These are phyloP conservation scores for Yamadazyma atlantica DNA, from an alignment of 1,139 yeast genomes.

Conservation along the genomic window DNA sequence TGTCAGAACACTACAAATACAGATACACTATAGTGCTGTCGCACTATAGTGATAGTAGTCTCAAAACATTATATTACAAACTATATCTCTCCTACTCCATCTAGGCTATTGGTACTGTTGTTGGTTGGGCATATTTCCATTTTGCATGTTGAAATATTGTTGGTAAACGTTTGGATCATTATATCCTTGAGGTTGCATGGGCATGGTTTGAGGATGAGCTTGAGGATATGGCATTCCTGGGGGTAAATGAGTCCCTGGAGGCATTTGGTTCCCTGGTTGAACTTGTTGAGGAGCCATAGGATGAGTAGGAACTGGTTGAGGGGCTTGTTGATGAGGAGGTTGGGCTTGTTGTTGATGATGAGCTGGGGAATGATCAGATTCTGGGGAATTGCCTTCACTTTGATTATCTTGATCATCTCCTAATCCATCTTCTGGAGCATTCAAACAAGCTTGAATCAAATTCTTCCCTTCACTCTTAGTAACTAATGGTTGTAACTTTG, in stretches of 20 bases:
- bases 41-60: too few relatives aligned
- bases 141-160: constrained; percentile 58
- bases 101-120: constrained; percentile 31
- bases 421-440: constrained; percentile 78
- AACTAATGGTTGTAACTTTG: constrained; percentile 94
- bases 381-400: constrained; percentile 50
- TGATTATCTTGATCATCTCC: constrained; percentile 66
- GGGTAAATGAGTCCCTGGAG: constrained; percentile 50
- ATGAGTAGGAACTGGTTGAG: constrained; percentile 27
- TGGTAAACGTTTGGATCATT: constrained; percentile 50
- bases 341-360: constrained; percentile 24
- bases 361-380: constrained; percentile 39
- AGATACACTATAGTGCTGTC: too few relatives aligned
- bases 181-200: constrained; percentile 28
- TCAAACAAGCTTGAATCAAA: constrained; percentile 92
- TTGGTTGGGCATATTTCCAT: constrained; percentile 47
- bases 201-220: constrained; percentile 32
- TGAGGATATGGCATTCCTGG: constrained; percentile 45
- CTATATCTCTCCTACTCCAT: too few relatives aligned
- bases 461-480: constrained; percentile 97
- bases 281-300: constrained; percentile 29
- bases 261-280: constrained; percentile 34
- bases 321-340: constrained; percentile 25
- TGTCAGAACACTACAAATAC: too few relatives aligned
- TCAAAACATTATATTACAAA: constrained; percentile 10